phyloP scores from a whole-genome alignment of 441 rosid species.

The Euphorbia schlechtendalii region DNA sequence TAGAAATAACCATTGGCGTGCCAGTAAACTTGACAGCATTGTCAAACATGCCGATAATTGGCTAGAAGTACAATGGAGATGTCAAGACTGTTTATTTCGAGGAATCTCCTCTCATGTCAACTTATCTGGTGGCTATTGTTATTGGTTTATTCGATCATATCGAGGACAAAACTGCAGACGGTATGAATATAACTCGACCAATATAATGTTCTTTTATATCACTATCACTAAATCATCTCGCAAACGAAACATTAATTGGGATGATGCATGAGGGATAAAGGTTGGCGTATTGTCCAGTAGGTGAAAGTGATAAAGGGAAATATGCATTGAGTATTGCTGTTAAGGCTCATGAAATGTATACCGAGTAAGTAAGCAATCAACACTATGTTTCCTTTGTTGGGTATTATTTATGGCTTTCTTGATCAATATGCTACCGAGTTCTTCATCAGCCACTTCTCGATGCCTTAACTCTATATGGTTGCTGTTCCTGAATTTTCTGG shows the following conservation, averaged over 20 bases:
- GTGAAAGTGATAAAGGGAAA: conserved; percentile 63
- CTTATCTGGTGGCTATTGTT: conserved; percentile 40
- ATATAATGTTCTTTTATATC: neutral
- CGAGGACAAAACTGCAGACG: conserved; percentile 28
- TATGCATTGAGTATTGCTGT: conserved; percentile 87
- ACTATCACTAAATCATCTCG: neutral
- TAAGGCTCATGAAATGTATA: conserved; percentile 72
- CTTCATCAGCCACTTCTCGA: conserved; percentile 69
- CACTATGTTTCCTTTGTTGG: conserved; percentile 22
- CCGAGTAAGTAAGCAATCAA: conserved; percentile 33
- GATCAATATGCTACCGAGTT: neutral
- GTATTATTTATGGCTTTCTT: neutral
- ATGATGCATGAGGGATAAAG: conserved; percentile 24
- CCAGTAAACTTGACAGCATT: conserved; percentile 25
- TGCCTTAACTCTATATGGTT: conserved; percentile 88
- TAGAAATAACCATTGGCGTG: conserved; percentile 29
- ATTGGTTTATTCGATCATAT: conserved; percentile 34
- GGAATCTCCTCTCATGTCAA: conserved; percentile 37
- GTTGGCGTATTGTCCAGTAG: conserved; percentile 31
- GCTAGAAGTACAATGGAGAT: conserved; percentile 23
- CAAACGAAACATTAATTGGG: neutral
- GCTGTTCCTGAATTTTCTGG: conserved; percentile 96
- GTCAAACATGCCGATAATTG: conserved; percentile 39
- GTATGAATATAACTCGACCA: conserved; percentile 17
- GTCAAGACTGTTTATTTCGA: conserved; percentile 31